phyloP scores from a whole-genome alignment of 306 rosid species.

The Urtica urens region DNA sequence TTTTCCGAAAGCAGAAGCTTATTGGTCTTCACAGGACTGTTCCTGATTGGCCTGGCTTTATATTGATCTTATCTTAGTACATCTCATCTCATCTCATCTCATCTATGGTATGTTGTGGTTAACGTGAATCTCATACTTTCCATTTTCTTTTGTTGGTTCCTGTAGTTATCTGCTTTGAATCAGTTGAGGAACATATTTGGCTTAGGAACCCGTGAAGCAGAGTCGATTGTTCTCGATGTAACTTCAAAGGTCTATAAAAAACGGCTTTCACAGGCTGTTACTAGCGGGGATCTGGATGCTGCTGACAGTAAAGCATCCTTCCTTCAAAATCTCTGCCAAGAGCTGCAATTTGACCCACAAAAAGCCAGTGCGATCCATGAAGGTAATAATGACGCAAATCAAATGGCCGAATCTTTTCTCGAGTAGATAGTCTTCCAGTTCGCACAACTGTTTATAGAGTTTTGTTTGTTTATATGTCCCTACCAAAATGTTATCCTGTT shows the following conservation, averaged over 20 bases:
- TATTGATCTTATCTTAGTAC: too few species aligned
- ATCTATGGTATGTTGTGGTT: too few species aligned
- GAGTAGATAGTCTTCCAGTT: neutral
- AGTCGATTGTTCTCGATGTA: constrained; percentile 56
- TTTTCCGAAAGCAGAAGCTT: too few species aligned
- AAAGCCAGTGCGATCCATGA: constrained; percentile 85
- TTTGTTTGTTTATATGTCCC: neutral
- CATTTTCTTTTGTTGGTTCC: constrained; percentile 7
- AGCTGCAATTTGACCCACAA: constrained; percentile 75
- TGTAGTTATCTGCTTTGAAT: constrained; percentile 60
- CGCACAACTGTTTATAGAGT: neutral
- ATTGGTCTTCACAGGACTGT: too few species aligned
- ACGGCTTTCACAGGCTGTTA: constrained; percentile 59
- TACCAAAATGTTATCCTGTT: too few species aligned
- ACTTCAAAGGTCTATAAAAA: constrained; percentile 76
- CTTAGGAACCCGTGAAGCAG: constrained; percentile 85
- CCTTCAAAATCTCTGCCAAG: constrained; percentile 84
- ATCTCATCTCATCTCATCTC: too few species aligned
- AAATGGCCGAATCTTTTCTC: neutral
- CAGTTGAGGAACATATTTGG: constrained; percentile 91
- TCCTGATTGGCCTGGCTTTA: too few species aligned
- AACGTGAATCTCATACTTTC: neutral
- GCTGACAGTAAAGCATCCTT: constrained; percentile 95
- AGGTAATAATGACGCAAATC: constrained; percentile 38
- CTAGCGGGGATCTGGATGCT: constrained; percentile 58